These are phyloP conservation scores for Ophiostoma perfectum DNA, from an alignment of 2,329 filamentous ascomycete species.

Conservation along the genomic window DNA sequence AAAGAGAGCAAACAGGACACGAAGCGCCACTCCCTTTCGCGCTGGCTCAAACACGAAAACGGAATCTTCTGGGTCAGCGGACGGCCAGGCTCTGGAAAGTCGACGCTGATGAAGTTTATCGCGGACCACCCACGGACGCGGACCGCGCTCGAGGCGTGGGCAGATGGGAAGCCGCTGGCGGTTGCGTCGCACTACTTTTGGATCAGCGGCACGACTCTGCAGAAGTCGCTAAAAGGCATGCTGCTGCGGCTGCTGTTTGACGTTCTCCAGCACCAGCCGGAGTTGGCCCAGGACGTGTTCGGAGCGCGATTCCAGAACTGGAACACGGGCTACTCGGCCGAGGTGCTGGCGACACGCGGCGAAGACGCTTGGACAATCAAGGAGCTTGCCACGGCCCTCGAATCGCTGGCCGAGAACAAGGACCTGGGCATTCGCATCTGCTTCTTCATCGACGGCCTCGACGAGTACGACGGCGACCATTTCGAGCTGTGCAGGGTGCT, in stretches of 20 bases:
- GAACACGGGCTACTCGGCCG: background rate
- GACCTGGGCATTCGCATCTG: background rate
- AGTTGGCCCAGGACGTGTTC: background rate
- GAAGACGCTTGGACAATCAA: background rate
- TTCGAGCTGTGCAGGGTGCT: background rate
- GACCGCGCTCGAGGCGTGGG: background rate
- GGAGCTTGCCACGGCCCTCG: background rate
- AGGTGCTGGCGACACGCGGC: background rate
- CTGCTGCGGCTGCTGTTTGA: background rate
- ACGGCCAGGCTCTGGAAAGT: background rate
- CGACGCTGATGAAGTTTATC: slow-evolving; percentile 1
- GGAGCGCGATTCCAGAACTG: background rate
- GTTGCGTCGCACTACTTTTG: background rate
- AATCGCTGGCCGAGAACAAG: background rate
- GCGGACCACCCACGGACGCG: background rate
- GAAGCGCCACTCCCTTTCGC: background rate
- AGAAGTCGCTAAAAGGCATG: background rate
- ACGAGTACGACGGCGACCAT: background rate
- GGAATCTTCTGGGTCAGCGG: background rate
- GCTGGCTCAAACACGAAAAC: background rate
- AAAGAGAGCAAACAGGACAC: background rate
- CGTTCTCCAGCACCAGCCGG: background rate
- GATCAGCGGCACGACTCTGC: background rate
- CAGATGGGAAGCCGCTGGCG: background rate
- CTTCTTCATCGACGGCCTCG: slow-evolving; percentile 3